A percentile compares a stretch with the other conserved stretches of the same genome.
phyloP scores from a whole-genome alignment of 805 yeast species.

The Candida namnaoensis region DNA sequence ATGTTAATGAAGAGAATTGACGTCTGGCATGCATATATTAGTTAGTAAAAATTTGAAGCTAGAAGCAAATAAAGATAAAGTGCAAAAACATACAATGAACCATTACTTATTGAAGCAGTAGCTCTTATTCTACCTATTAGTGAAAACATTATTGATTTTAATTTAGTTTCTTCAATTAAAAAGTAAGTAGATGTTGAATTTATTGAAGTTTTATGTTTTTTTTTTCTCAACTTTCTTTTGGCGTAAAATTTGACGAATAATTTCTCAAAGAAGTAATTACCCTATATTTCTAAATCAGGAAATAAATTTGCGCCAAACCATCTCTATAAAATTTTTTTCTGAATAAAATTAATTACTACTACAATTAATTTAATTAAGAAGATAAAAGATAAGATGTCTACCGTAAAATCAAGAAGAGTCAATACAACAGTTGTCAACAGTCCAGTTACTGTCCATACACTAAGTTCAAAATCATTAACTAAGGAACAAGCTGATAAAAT shows the following conservation, averaged over 20 bases:
- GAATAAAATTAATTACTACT: too few species aligned
- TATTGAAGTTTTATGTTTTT: too few species aligned
- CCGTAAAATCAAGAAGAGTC: slow-evolving; percentile 4
- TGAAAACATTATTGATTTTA: too few species aligned
- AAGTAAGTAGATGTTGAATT: too few species aligned
- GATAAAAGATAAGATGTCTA: slow-evolving; percentile 1
- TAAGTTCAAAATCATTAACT: slow-evolving; percentile 15
- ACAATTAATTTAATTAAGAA: neutral
- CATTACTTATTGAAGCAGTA: too few species aligned
- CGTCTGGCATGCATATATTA: slow-evolving; percentile 1
- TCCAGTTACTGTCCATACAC: slow-evolving; percentile 13
- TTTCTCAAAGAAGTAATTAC: too few species aligned
- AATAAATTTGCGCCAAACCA: slow-evolving; percentile 5
- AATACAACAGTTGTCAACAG: slow-evolving; percentile 15
- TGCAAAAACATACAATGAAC: neutral
- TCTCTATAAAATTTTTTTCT: neutral
- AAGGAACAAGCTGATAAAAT: slow-evolving; percentile 37
- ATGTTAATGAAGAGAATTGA: slow-evolving; percentile 6
- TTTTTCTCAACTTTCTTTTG: too few species aligned
- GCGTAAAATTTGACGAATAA: slow-evolving; percentile 5
- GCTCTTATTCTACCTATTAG: too few species aligned
- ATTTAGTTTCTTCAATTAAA: too few species aligned
- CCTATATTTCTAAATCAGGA: slow-evolving; percentile 9
- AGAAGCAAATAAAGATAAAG: slow-evolving; percentile 13
- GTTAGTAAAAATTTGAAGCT: slow-evolving; percentile 7